Base-by-base conservation (phyloP, 352 stramenopile species). In the Phytopythium montanum region DNA sequence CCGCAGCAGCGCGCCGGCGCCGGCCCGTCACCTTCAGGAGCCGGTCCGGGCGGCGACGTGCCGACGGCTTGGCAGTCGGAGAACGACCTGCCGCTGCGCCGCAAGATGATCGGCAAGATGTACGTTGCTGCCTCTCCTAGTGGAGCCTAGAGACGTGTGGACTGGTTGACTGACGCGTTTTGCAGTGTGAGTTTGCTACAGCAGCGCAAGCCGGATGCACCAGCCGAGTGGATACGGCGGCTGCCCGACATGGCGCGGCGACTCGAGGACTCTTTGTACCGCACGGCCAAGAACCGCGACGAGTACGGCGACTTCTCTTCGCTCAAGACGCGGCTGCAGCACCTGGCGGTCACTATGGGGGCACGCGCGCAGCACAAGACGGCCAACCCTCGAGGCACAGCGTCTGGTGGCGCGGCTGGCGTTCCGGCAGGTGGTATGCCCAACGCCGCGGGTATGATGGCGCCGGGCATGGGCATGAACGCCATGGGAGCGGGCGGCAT, bases 231-330 rank as follows among this genome's bases (percentile, higher is more conserved):
- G 96, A 94, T 99, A 59, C 90, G 97, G 49, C 97, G 98, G 64
- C 74, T 99, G 29, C 96, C 96, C 5, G 95, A 99, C 68, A 99
- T 99, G 97, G 97, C 97, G 8, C 95, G 97, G 50, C 87, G 96
- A 50, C 79, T 99, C 25, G 97, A 99, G 69, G 96, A 99, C 64
- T 98, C 95, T 49, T 73, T 99, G 49, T 99, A 99, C 73, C 84
- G 88, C 45, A 94, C 90, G 58, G 72, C 97, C 62, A 80, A 96
- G 76, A 77, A 94, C 71, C 73, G 97, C 44, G 94, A 98, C 38
- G 95, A 98, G 57, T 99, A 99, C 62, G 97, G 96, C 51, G 94
- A 99, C 68, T 96, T 95, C 54, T 86, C 75, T 9, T 99, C 96
- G 1, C 63, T 99, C 16, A 99, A 99, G 69, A 94, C 96, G 34